Evolutionary conservation across 1,284 basidiomycete species (phyloP).

Genomic region (Marasmius fiardii): DNA sequence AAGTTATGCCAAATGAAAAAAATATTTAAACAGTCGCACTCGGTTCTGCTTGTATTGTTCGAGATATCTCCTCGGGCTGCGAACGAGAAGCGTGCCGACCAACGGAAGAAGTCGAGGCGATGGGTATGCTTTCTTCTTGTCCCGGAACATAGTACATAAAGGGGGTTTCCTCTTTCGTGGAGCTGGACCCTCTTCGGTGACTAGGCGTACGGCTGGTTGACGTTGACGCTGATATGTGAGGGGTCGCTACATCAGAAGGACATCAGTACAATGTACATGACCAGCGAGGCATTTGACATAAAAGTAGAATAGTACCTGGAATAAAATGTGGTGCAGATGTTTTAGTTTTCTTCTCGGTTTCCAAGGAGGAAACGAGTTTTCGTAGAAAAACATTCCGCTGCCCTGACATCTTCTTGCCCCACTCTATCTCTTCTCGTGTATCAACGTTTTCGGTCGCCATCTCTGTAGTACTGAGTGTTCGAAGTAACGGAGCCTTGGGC

Average conservation of each 20-base stretch:
- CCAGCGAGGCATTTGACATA: not conserved
- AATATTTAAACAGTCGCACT: not conserved
- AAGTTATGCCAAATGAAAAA: not conserved
- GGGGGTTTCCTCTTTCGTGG: conserved; percentile 29
- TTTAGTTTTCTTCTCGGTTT: conserved; percentile 46
- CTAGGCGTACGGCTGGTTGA: conserved; percentile 11
- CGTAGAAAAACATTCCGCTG: conserved; percentile 62
- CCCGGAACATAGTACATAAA: conserved; percentile 43
- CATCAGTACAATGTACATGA: not conserved
- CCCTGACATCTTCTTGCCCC: conserved; percentile 64
- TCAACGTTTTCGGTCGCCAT: conserved; percentile 63
- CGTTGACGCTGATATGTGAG: conserved; percentile 10
- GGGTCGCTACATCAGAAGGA: not conserved
- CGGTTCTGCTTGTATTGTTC: conserved; percentile 9
- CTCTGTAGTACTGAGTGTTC: conserved; percentile 46
- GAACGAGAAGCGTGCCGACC: conserved; percentile 21
- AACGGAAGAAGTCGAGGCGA: not conserved
- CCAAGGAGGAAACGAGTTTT: conserved; percentile 47
- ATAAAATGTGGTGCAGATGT: conserved; percentile 37
- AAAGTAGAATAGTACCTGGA: conserved; percentile 28
- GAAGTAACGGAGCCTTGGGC: conserved; percentile 55
- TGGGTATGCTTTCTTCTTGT: conserved; percentile 16
- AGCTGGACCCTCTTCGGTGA: conserved; percentile 11
- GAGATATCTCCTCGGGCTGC: conserved; percentile 4
- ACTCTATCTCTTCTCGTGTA: conserved; percentile 60